Conservation (phyloP, 2,329 filamentous ascomycete species). For the Botrytis aclada region DNA sequence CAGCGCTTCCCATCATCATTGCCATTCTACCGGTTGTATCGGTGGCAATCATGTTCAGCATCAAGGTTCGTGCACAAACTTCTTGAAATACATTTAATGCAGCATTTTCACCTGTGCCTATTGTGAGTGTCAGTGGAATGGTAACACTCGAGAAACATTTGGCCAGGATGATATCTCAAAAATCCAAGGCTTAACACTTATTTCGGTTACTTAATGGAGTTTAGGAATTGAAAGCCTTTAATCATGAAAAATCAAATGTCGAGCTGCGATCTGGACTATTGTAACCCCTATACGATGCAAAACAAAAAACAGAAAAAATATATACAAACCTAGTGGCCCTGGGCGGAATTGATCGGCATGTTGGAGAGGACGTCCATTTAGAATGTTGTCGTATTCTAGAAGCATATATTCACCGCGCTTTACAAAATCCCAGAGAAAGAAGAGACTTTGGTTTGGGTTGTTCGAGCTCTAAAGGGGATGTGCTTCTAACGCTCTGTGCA, state of each 20-base stretch:
- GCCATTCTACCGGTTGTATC: constrained; percentile 27
- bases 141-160: neutral
- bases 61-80: constrained; percentile 27
- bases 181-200: neutral
- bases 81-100: constrained; percentile 28
- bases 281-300: neutral
- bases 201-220: neutral
- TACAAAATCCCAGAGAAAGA: constrained; percentile 44
- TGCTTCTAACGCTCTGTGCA: constrained; percentile 25
- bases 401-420: constrained; percentile 44
- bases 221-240: neutral
- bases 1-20: constrained; percentile 24
- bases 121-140: neutral
- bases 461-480: constrained; percentile 26
- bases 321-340: constrained; percentile 20
- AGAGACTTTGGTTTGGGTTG: constrained; percentile 34
- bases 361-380: constrained; percentile 37
- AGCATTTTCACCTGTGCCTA: constrained; percentile 26
- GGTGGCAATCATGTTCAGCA: constrained; percentile 28
- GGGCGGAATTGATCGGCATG: constrained; percentile 40
- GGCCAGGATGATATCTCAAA: neutral
- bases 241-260: neutral
- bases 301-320: neutral
- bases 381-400: constrained; percentile 43
- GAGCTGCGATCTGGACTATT: neutral